Evolutionary conservation across 495 filamentous ascomycete species (phyloP), one percentile per base, ranked within the genome.

Genomic region (Neurospora sp.): DNA sequence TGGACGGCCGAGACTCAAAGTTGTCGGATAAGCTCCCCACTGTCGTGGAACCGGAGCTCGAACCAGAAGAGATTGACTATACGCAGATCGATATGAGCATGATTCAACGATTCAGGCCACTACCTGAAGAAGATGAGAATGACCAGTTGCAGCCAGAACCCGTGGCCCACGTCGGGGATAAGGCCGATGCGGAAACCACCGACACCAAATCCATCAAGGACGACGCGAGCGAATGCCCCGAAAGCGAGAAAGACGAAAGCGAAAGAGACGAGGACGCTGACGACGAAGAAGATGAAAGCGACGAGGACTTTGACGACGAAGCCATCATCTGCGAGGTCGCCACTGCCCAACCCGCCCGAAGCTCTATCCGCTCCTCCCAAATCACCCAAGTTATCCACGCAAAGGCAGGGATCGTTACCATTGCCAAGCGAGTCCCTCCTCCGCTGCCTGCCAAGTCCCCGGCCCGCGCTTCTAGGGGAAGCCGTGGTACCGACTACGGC

Each of bases 381-480:
- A 72, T 84, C 40, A 75, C 80, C 0, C 83, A 82, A 37, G 78
- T 82, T 40, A 78, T 84, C 68, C 82, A 84, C 40, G 85, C 82
- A 38, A 82, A 88, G 65, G 90, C 90, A 20, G 86, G 87, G 35
- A 78, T 93, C 17, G 90, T 94, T 37, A 91, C 87, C 27, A 93
- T 94, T 77, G 88, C 90, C 1, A 93, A 92, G 81, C 83, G 91
- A 39, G 81, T 89, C 3, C 84, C 90, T 8, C 91, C 92, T 14
- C 83, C 89, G 3, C 84, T 93, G 22, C 91, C 91, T 4, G 83
- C 86, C 4, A 83, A 89, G 40, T 90, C 87, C 73, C 89, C 91
- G 12, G 84, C 84, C 8, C 80, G 84, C 68, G 69, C 76, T 10
- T 86, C 84, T 10, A 74, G 81, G 22, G 82, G 76, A 68, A 82